Evolutionary conservation across 768 basidiomycete genomes (phyloP).

Genomic region (Saitozyma podzolica): DNA sequence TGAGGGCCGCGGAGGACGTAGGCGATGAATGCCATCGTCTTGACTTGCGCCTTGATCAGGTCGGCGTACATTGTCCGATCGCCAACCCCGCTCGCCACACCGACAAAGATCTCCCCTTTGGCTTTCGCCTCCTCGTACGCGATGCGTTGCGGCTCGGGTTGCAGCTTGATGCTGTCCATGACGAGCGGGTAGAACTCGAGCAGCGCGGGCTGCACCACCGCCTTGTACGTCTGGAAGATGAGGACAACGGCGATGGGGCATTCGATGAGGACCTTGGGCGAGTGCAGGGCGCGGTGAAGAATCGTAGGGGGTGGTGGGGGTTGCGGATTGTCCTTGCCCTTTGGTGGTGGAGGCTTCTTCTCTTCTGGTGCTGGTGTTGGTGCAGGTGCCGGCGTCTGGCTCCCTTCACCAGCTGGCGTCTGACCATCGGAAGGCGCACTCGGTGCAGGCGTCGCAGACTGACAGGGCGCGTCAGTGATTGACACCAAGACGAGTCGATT

Average conservation of each 20-base stretch:
- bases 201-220: slow-evolving; percentile 65
- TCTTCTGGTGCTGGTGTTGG: slow-evolving; percentile 10
- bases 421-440: too few species aligned
- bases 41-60: slow-evolving; percentile 84
- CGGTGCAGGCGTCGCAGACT: slow-evolving; percentile 11
- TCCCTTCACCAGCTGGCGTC: too few species aligned
- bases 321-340: slow-evolving; percentile 6
- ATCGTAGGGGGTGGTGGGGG: slow-evolving; percentile 54
- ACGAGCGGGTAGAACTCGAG: slow-evolving; percentile 72
- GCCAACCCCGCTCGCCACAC: slow-evolving; percentile 72
- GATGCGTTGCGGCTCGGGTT: slow-evolving; percentile 76
- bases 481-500: not conserved
- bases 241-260: slow-evolving; percentile 89
- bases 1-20: slow-evolving; percentile 74
- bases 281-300: slow-evolving; percentile 70
- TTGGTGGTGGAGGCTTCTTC: not conserved
- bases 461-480: slow-evolving; percentile 3
- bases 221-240: slow-evolving; percentile 78
- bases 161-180: slow-evolving; percentile 72
- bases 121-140: slow-evolving; percentile 77
- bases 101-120: slow-evolving; percentile 78
- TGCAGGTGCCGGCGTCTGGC: not conserved
- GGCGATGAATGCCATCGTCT: slow-evolving; percentile 90
- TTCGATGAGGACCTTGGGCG: slow-evolving; percentile 92
- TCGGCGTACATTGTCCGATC: slow-evolving; percentile 75